Percentiles rank a stretch among this genome's conserved stretches.
Conservation (phyloP, 2,329 filamentous ascomycete genomes). For the Colletotrichum viniferum region DNA sequence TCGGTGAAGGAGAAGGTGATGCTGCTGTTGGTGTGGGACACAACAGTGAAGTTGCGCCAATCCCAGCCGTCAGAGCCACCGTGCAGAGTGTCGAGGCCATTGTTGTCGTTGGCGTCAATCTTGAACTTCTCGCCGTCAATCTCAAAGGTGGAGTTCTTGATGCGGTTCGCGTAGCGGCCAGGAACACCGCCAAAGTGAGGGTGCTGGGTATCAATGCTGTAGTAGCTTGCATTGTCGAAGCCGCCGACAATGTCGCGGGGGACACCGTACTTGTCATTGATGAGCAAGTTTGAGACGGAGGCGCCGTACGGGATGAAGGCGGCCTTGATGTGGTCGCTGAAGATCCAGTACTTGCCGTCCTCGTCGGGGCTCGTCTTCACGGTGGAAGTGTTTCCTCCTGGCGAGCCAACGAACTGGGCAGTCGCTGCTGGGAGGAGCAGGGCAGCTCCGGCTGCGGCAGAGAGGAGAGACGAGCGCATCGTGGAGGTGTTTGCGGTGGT, state of each 20-base stretch:
- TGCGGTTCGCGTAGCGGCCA: constrained; percentile 81
- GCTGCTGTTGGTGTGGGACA: constrained; percentile 67
- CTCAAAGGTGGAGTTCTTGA: constrained; percentile 75
- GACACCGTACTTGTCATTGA: constrained; percentile 71
- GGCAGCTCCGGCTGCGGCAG: constrained; percentile 14
- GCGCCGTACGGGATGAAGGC: constrained; percentile 78
- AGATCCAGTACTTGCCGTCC: constrained; percentile 75
- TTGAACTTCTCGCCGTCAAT: constrained; percentile 68
- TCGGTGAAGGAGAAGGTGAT: constrained; percentile 81
- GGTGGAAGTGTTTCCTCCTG: constrained; percentile 23
- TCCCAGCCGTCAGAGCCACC: constrained; percentile 77
- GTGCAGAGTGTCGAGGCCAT: constrained; percentile 69
- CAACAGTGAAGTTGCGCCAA: constrained; percentile 77
- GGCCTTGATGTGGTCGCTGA: constrained; percentile 68
- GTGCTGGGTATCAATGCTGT: constrained; percentile 66
- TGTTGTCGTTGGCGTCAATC: constrained; percentile 67
- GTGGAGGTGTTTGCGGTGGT: not conserved
- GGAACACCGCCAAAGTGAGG: constrained; percentile 76
- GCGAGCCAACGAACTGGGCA: constrained; percentile 27
- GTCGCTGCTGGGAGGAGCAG: constrained; percentile 32
- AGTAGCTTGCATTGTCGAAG: constrained; percentile 78
- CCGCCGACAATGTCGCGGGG: constrained; percentile 74
- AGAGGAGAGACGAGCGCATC: constrained; percentile 16
- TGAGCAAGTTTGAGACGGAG: constrained; percentile 72
- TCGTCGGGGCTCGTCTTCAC: constrained; percentile 48